Evolutionary conservation across 208 protist genomes (phyloP), one percentile per base, ranked within the genome.

Genomic region (Crithidia expoeki): DNA sequence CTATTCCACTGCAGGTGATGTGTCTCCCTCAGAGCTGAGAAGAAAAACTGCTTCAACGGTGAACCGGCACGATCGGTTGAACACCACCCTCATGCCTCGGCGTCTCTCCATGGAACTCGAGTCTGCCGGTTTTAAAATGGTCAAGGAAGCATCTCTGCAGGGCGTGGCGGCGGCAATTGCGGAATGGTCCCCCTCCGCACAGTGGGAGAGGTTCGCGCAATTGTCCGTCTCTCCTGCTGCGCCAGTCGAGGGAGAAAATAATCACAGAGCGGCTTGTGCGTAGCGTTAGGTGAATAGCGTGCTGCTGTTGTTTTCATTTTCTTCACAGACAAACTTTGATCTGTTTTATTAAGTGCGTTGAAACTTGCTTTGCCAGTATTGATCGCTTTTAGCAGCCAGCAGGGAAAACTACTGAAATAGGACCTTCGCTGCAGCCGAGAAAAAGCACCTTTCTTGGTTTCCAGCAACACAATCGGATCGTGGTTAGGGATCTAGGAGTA

Each of bases 81-180:
- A 17, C 38, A 10, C 77, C 4, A 91, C 88, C 2, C 74, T 94
- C 27, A 70, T 94, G 83, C 72, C 88, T 12, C 56, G 55, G 7
- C 62, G 40, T 2, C 71, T 94, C 40, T 85, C 88, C 11, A 61
- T 90, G 64, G 84, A 89, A 44, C 55, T 92, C 34, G 49, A 68
- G 49, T 42, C 62, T 14, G 76, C 83, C 21, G 82, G 87, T 23
- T 94, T 87, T 61, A 51, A 72, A 32, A 47, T 79, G 44, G 49
- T 83, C 30, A 28, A 55, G 14, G 58, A 75, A 38, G 52, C 66
- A 0, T 63, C 60, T 19, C 52, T 88, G 34, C 42, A 21, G 5
- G 61, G 73, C 14, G 63, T 74, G 16, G 46, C 79, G 21, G 44
- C 60, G 25, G 76, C 60, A 7, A 53, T 92, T 25, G 27, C 61